phyloP scores from a whole-genome alignment of 441 rosid genomes.

The Populus hybrid region DNA sequence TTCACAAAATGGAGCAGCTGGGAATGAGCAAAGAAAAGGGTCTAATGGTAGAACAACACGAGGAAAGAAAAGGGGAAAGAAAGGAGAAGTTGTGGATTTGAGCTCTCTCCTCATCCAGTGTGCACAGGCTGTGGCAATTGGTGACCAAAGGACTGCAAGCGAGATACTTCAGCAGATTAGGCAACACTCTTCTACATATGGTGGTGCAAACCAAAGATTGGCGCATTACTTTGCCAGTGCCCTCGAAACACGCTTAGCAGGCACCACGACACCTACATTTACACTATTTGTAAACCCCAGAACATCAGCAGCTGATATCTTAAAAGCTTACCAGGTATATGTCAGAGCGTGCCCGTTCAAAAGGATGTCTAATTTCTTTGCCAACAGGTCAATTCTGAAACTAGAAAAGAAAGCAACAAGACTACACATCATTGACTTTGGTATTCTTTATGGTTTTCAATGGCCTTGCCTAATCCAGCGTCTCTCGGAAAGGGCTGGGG shows the following conservation, averaged over 20 bases:
- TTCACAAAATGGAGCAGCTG: constrained; percentile 14
- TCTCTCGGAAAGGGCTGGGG: constrained; percentile 45
- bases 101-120: constrained; percentile 60
- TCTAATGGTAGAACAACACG: constrained; percentile 28
- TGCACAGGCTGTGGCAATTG: constrained; percentile 73
- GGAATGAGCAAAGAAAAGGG: constrained; percentile 28
- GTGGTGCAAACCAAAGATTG: constrained; percentile 70
- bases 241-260: constrained; percentile 74
- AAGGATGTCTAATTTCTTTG: constrained; percentile 61
- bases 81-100: constrained; percentile 61
- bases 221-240: constrained; percentile 71
- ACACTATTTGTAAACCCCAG: constrained; percentile 23
- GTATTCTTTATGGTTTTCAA: constrained; percentile 87
- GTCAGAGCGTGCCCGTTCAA: constrained; percentile 61
- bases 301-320: constrained; percentile 56
- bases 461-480: constrained; percentile 94
- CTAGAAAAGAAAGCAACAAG: constrained; percentile 50
- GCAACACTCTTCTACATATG: constrained; percentile 54
- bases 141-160: constrained; percentile 57
- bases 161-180: constrained; percentile 68
- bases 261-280: constrained; percentile 43
- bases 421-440: constrained; percentile 83
- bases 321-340: constrained; percentile 56
- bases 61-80: constrained; percentile 31
- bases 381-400: constrained; percentile 53